Conservation (phyloP, 2,329 filamentous ascomycete species). For the Botryotinia globosa region DNA sequence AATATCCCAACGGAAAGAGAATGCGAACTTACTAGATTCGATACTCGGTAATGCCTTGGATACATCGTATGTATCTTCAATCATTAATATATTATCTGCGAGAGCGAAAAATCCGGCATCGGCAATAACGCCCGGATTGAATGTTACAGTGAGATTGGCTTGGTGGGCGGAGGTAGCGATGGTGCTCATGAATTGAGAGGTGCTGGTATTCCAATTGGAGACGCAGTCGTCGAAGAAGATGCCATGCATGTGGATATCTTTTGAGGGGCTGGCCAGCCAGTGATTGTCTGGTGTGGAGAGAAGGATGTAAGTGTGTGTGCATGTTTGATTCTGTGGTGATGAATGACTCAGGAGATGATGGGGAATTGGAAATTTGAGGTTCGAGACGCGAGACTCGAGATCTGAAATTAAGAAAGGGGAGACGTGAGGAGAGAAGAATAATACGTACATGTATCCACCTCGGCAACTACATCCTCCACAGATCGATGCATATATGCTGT, state of each 20-base stretch:
- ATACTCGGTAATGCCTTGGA: background rate
- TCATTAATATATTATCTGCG: background rate
- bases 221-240: slow-evolving; percentile 13
- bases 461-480: background rate
- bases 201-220: background rate
- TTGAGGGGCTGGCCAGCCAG: background rate
- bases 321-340: background rate
- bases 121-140: background rate
- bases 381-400: background rate
- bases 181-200: background rate
- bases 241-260: background rate
- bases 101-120: background rate
- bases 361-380: background rate
- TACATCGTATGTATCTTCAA: background rate
- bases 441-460: background rate
- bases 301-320: background rate
- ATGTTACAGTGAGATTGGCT: background rate
- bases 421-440: no score
- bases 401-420: background rate
- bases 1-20: no score
- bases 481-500: background rate
- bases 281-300: background rate
- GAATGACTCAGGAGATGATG: background rate
- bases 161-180: background rate
- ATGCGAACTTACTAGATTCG: background rate